These are phyloP conservation scores for Aquilaria agallochum DNA, from an alignment of 441 rosid genomes.

Conservation along the genomic window DNA sequence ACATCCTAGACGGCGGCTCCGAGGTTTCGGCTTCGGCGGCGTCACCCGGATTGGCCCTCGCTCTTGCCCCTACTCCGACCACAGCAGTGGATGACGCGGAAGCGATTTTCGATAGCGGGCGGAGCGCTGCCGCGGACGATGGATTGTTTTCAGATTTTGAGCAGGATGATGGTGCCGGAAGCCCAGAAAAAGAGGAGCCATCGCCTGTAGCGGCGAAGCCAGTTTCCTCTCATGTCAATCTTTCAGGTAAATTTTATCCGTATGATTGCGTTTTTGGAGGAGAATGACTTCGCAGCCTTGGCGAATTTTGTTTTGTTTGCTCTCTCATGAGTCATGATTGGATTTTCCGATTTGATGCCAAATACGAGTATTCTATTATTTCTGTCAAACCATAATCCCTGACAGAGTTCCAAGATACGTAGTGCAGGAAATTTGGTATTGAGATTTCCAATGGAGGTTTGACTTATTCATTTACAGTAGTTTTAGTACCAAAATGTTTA, in stretches of 20 bases:
- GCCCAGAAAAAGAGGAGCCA: slow-evolving; percentile 36
- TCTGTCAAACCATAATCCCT: neutral
- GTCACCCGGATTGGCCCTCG: slow-evolving; percentile 31
- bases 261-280: too few species aligned
- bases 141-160: slow-evolving; percentile 75
- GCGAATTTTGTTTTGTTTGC: too few species aligned
- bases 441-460: too few species aligned
- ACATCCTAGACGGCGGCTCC: slow-evolving; percentile 58
- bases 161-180: slow-evolving; percentile 52
- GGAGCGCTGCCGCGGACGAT: slow-evolving; percentile 64
- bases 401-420: too few species aligned
- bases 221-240: slow-evolving; percentile 28
- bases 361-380: neutral
- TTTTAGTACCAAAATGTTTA: too few species aligned
- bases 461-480: too few species aligned
- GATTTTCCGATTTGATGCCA: too few species aligned
- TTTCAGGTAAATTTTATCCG: slow-evolving; percentile 34
- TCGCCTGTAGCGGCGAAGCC: slow-evolving; percentile 12
- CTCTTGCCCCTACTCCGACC: slow-evolving; percentile 32
- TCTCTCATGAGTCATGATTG: too few species aligned
- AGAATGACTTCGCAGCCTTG: too few species aligned
- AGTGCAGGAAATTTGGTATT: too few species aligned
- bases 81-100: slow-evolving; percentile 30
- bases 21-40: slow-evolving; percentile 13
- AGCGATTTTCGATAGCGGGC: slow-evolving; percentile 60